phyloP scores from a whole-genome alignment of 192 early-diverging fungal species.

The Phycomyces nitens region DNA sequence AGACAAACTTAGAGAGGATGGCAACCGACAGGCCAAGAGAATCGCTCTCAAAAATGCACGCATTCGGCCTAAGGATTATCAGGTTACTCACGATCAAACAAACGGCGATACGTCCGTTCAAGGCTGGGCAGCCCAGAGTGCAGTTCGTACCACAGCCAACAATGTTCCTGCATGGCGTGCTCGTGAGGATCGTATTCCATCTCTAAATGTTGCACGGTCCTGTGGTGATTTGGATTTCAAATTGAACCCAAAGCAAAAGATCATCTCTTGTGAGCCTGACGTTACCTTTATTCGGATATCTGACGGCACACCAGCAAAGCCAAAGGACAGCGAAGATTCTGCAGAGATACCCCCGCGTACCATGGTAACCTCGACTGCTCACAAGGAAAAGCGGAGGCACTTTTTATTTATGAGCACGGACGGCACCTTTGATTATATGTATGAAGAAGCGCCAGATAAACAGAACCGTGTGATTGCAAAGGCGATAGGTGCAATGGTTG shows the following conservation, averaged over 20 bases:
- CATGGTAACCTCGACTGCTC: not conserved
- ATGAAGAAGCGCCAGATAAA: constrained; percentile 43
- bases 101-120: not conserved
- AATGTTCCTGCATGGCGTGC: not conserved
- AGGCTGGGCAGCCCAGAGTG: constrained; percentile 15
- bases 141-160: constrained; percentile 17
- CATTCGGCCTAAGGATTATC: constrained; percentile 47
- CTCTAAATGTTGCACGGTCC: constrained; percentile 54
- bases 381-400: constrained; percentile 29
- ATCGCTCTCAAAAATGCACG: constrained; percentile 53
- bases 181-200: constrained; percentile 36
- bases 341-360: not conserved
- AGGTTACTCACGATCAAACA: not conserved
- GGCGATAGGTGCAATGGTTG: constrained; percentile 47
- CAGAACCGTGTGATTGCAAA: constrained; percentile 49
- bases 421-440: constrained; percentile 57
- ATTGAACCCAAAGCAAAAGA: constrained; percentile 44
- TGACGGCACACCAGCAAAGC: constrained; percentile 5
- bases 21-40: constrained; percentile 41
- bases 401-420: constrained; percentile 59
- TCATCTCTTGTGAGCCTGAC: constrained; percentile 53
- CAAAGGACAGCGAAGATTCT: not conserved
- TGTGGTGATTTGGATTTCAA: constrained; percentile 59
- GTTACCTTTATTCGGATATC: constrained; percentile 47
- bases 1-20: constrained; percentile 42